Evolutionary conservation across 768 basidiomycete species (phyloP), one percentile per base, ranked within the genome.

Genomic region (Lentinus tigrinus): DNA sequence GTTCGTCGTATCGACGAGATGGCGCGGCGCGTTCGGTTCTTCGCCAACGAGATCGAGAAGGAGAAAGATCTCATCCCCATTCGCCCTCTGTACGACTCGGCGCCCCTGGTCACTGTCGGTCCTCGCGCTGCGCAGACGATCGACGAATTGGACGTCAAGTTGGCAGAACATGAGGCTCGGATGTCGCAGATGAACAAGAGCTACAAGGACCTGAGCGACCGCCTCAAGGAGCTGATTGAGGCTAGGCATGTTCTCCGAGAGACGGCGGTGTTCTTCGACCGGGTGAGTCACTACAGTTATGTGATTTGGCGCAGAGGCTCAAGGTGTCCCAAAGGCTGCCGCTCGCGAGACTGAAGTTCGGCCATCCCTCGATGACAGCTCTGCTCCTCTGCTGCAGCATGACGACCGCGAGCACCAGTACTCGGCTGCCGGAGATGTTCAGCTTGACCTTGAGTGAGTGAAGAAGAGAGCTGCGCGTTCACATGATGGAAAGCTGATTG

Each of bases 1-100:
- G 93, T 99, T 63, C 87, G 97, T 37, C 87, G 91, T 62, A 83
- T 96, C 58, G 96, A 97, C 72, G 96, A 99, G 70, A 95, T 96
- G 89, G 89, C 91, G 8, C 91, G 97, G 63, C 90, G 94, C 36
- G 87, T 95, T 49, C 88, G 95, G 55, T 95, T 98, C 74, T 97
- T 98, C 69, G 72, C 81, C 1, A 77, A 81, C 27, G 94, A 98
- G 69, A 93, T 97, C 61, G 83, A 88, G 63, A 90, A 90, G 66
- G 90, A 95, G 70, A 87, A 85, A 63, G 92, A 94, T 60, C 81
- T 83, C 4, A 77, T 98, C 40, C 88, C 89, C 47, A 80, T 95
- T 57, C 88, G 94, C 6, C 87, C 96, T 26, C 80, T 96, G 55
- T 83, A 87, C 56, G 95, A 98, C 69, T 93, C 90, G 0, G 84